Percentiles rank a stretch among this genome's conserved stretches.
Conservation (phyloP, 2,329 filamentous ascomycete genomes). For the Pseudovirgaria hyperparasitica region DNA sequence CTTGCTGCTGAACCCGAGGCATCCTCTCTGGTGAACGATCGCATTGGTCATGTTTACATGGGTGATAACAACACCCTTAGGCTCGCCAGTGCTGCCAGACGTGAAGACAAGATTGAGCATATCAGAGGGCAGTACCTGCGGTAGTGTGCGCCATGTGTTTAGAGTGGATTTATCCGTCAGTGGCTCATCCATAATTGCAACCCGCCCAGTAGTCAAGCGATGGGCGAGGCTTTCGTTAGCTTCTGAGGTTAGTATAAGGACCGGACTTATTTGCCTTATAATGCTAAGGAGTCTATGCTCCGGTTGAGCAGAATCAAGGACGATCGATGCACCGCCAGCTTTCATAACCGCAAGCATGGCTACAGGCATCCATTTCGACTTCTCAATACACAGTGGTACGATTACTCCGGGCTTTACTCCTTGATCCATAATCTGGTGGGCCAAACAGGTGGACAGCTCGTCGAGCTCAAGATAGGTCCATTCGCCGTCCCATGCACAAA, state of each 20-base stretch:
- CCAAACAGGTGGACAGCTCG: constrained; percentile 1
- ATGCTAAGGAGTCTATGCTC: too few species aligned
- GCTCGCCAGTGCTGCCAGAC: constrained; percentile 11
- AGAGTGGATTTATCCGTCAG: too few species aligned
- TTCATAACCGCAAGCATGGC: constrained; percentile 7
- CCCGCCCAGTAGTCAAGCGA: constrained; percentile 1
- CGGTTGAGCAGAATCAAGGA: too few species aligned
- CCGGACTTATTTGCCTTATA: too few species aligned
- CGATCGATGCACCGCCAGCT: constrained; percentile 6
- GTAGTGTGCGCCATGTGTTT: constrained; percentile 41
- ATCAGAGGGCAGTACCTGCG: constrained; percentile 21
- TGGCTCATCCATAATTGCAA: constrained; percentile 4
- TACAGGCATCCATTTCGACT: constrained; percentile 5
- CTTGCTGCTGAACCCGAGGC: too few species aligned
- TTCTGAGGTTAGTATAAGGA: too few species aligned
- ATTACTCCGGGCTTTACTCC: too few species aligned
- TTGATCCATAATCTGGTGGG: too few species aligned
- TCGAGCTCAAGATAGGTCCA: constrained; percentile 4
- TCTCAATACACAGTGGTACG: constrained; percentile 7
- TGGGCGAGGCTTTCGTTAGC: too few species aligned
- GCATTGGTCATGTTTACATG: constrained; percentile 1
- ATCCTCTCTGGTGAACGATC: too few species aligned
- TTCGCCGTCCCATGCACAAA: constrained; percentile 4
- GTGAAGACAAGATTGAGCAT: constrained; percentile 52
- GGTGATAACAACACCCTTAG: constrained; percentile 44